Evolutionary conservation across 208 protist genomes (phyloP).

Genomic region (Leishmania guyanensis): DNA sequence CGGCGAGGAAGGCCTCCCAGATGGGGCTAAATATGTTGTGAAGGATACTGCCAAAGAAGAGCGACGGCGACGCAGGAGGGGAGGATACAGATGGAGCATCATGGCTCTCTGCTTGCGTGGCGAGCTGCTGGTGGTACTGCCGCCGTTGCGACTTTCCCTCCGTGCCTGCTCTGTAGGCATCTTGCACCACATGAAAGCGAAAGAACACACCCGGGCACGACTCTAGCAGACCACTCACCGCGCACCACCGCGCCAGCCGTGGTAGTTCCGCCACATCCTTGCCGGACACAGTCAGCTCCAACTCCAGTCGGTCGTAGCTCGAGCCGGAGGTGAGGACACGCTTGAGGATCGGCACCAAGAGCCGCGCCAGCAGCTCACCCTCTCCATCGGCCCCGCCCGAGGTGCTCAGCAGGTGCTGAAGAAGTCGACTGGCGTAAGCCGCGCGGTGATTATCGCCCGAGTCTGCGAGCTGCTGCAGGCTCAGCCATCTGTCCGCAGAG

Average conservation of each 20-base stretch:
- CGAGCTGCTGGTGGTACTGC: neutral
- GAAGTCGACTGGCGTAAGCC: constrained; percentile 30
- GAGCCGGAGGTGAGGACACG: constrained; percentile 30
- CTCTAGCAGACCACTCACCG: constrained; percentile 46
- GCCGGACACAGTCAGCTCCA: constrained; percentile 76
- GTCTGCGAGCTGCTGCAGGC: constrained; percentile 24
- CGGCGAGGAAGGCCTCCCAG: constrained; percentile 92
- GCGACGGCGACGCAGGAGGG: constrained; percentile 1
- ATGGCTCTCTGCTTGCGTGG: neutral
- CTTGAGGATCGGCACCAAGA: constrained; percentile 52
- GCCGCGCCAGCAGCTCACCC: constrained; percentile 48
- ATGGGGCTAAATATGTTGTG: constrained; percentile 97
- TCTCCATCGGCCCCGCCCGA: constrained; percentile 36
- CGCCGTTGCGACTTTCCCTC: too few species aligned
- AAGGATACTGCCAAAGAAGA: constrained; percentile 90
- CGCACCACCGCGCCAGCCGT: constrained; percentile 73
- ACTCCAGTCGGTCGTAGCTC: constrained; percentile 46
- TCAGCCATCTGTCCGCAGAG: constrained; percentile 30
- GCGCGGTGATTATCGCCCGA: constrained; percentile 21
- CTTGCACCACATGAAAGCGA: constrained; percentile 52
- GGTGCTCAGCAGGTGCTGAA: constrained; percentile 56
- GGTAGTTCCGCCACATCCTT: constrained; percentile 43
- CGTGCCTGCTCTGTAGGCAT: constrained; percentile 45
- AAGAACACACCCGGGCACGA: constrained; percentile 36
- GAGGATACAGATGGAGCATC: neutral